Percentiles rank a stretch among this genome's conserved stretches.
phyloP scores from a whole-genome alignment of 2,329 filamentous ascomycete genomes.

The Xylariaceae sp. region DNA sequence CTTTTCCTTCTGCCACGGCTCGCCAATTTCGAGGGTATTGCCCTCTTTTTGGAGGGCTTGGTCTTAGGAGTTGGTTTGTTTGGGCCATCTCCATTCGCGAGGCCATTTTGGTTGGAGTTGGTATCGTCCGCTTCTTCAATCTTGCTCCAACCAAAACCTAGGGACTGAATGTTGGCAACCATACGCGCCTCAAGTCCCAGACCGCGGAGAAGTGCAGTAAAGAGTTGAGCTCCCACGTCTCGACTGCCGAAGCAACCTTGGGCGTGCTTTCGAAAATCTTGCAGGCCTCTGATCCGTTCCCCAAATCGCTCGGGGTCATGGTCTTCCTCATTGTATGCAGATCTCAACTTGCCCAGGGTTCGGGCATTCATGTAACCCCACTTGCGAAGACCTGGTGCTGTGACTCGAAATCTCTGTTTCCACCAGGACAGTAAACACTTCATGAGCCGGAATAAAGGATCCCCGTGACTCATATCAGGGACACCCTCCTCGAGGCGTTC shows the following conservation, averaged over 20 bases:
- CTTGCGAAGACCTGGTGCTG: slow-evolving; percentile 76
- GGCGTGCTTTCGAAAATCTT: slow-evolving; percentile 63
- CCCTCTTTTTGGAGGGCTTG: slow-evolving; percentile 14
- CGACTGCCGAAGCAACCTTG: slow-evolving; percentile 69
- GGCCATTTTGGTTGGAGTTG: slow-evolving; percentile 24
- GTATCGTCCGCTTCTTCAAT: slow-evolving; percentile 64
- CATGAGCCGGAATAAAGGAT: slow-evolving; percentile 71
- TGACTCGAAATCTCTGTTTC: slow-evolving; percentile 75
- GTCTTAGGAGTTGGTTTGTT: slow-evolving; percentile 23
- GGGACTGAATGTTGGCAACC: slow-evolving; percentile 75
- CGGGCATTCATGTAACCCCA: slow-evolving; percentile 78
- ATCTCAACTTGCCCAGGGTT: slow-evolving; percentile 64
- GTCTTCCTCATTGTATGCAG: slow-evolving; percentile 57
- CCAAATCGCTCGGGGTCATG: slow-evolving; percentile 62
- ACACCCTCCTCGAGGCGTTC: slow-evolving; percentile 60
- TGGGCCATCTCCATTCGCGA: slow-evolving; percentile 9
- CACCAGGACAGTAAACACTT: slow-evolving; percentile 76
- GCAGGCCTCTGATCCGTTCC: slow-evolving; percentile 61
- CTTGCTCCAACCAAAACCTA: slow-evolving; percentile 88
- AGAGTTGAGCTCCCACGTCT: slow-evolving; percentile 82
- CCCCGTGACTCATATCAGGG: slow-evolving; percentile 73
- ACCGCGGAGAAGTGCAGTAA: slow-evolving; percentile 75
- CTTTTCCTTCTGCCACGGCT: slow-evolving; percentile 17
- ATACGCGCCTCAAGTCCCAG: slow-evolving; percentile 76
- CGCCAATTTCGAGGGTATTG: slow-evolving; percentile 12